Evolutionary conservation across 768 basidiomycete genomes (phyloP), one percentile per base, ranked within the genome.

Genomic region (Suillus subluteus): DNA sequence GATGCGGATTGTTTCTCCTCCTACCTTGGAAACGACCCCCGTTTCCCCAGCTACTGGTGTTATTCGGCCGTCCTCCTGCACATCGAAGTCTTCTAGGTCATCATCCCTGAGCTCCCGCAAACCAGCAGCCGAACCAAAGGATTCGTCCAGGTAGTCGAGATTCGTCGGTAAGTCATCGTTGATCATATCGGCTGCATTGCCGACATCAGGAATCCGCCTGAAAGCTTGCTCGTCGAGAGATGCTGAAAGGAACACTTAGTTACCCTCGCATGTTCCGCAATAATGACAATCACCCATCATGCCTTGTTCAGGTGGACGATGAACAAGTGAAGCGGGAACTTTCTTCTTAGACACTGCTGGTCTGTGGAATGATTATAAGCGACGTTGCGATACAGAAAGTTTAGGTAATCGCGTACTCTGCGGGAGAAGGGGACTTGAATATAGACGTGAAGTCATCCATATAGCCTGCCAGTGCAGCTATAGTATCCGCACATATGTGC

Each of bases 141-240:
- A 91, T 62, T 86, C 87, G 69, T 95, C 94, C 56, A 99, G 82
- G 73, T 96, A 99, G 73, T 96, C 93, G 58, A 83, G 79, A 75
- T 99, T 97, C 26, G 84, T 91, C 0, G 97, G 97, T 11, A 99
- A 81, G 75, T 99, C 96, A 71, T 99, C 97, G 40, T 83, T 81
- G 65, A 99, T 90, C 88, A 98, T 89, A 76, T 98, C 97, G 16
- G 93, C 89, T 11, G 88, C 85, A 12, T 88, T 85, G 26, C 91
- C 91, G 50, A 97, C 82, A 69, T 94, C 90, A 2, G 94, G 94
- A 8, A 89, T 73, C 52, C 80, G 82, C 61, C 82, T 85, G 80
- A 97, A 98, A 2, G 95, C 93, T 43, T 91, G 78, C 65, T 95
- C 91, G 64, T 97, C 95, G 43, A 98, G 80, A 12, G 91, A 91